Conservation (phyloP, 1,284 basidiomycete species). For the Takashimella tepidaria region DNA sequence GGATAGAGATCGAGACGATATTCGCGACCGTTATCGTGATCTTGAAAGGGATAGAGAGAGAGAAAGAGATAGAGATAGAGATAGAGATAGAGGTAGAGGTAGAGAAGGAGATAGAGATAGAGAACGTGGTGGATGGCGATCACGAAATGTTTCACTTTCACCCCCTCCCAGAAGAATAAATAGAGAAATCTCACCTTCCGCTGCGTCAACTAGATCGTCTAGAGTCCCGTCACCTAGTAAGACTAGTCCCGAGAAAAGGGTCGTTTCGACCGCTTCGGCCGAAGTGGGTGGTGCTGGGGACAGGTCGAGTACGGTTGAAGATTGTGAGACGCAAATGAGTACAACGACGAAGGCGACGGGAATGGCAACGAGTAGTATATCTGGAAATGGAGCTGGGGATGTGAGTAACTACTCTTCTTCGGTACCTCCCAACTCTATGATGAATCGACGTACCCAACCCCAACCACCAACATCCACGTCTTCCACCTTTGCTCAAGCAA, state of each 20-base stretch:
- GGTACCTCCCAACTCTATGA: too few species aligned
- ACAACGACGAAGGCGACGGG: too few species aligned
- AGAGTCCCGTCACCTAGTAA: not conserved
- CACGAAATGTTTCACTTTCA: not conserved
- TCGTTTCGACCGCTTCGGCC: not conserved
- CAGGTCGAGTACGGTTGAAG: too few species aligned
- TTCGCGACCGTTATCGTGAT: conserved; percentile 14
- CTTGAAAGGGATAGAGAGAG: conserved; percentile 19
- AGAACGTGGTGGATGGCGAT: not conserved
- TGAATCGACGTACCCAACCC: too few species aligned
- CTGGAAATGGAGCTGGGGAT: too few species aligned
- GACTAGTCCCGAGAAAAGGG: not conserved
- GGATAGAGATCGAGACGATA: not conserved
- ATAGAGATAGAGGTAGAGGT: too few species aligned
- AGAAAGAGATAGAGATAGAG: too few species aligned
- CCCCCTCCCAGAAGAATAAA: not conserved
- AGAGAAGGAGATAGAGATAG: conserved; percentile 13
- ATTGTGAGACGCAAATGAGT: too few species aligned
- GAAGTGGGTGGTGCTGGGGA: too few species aligned
- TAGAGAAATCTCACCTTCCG: not conserved
- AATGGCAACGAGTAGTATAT: too few species aligned
- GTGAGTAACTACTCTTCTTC: too few species aligned
- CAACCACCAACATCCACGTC: not conserved
- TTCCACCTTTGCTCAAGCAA: not conserved
- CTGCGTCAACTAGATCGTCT: not conserved